Evolutionary conservation across 768 basidiomycete genomes (phyloP).

Genomic region (Exidia glandulosa): DNA sequence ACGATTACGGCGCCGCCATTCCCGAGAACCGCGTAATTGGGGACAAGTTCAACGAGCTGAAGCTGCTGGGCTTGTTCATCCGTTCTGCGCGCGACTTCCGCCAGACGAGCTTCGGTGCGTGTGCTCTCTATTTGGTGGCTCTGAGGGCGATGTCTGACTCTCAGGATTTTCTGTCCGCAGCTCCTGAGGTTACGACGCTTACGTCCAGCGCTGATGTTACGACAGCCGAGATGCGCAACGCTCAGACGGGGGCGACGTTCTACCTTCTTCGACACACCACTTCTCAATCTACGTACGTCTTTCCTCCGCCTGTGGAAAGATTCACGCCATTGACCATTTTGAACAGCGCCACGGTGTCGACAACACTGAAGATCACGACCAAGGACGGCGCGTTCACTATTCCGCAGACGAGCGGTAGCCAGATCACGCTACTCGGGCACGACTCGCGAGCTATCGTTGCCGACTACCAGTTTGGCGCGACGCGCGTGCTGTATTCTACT

Average conservation of each 20-base stretch:
- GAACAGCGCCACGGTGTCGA: conserved; percentile 35
- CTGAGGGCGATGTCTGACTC: not conserved
- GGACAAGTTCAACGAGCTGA: conserved; percentile 23
- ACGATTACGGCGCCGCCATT: conserved; percentile 57
- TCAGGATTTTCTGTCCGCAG: not conserved
- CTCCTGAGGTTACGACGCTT: not conserved
- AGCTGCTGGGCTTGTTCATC: conserved; percentile 27
- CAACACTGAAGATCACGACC: conserved; percentile 52
- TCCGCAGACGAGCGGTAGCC: conserved; percentile 37
- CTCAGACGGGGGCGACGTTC: conserved; percentile 5
- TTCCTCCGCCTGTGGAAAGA: too few species aligned
- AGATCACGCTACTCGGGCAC: conserved; percentile 52
- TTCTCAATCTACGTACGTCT: not conserved
- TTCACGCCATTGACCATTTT: not conserved
- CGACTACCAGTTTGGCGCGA: conserved; percentile 55
- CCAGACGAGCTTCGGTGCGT: conserved; percentile 27
- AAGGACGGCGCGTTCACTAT: conserved; percentile 40
- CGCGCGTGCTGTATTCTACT: conserved; percentile 5
- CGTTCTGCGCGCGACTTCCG: conserved; percentile 54
- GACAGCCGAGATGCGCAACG: conserved; percentile 7
- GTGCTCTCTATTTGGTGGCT: not conserved
- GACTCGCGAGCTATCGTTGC: conserved; percentile 65
- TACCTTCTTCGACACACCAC: conserved; percentile 9
- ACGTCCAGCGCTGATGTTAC: not conserved
- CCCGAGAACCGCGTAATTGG: conserved; percentile 53